phyloP scores from a whole-genome alignment of 768 basidiomycete species.

The Auricularia sp. region DNA sequence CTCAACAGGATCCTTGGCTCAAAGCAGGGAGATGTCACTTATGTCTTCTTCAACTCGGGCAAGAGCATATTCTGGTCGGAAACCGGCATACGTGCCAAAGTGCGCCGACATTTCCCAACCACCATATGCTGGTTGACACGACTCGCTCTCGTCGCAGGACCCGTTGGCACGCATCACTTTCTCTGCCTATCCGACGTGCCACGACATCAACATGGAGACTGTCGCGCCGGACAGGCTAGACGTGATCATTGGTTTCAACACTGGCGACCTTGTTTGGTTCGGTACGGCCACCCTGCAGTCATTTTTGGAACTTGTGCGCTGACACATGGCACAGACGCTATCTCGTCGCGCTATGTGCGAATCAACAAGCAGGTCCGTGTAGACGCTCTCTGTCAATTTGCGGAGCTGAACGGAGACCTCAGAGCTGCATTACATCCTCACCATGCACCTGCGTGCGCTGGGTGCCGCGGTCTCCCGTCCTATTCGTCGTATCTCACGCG shows the following conservation, averaged over 20 bases:
- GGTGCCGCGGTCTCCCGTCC: constrained; percentile 70
- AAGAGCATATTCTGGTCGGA: constrained; percentile 85
- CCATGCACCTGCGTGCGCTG: constrained; percentile 85
- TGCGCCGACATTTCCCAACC: constrained; percentile 22
- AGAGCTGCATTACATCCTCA: constrained; percentile 73
- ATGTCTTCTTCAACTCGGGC: constrained; percentile 78
- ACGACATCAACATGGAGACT: constrained; percentile 75
- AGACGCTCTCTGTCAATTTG: constrained; percentile 1
- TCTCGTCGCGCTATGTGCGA: constrained; percentile 72
- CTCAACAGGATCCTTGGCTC: constrained; percentile 58
- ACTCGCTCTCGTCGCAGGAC: constrained; percentile 42
- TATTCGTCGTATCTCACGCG: constrained; percentile 80
- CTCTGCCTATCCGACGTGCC: constrained; percentile 80
- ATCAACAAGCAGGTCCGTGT: constrained; percentile 66
- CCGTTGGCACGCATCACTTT: constrained; percentile 79
- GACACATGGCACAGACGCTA: constrained; percentile 46
- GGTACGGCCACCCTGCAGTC: constrained; percentile 38
- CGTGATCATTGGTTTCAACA: constrained; percentile 82
- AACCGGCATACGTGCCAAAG: constrained; percentile 76
- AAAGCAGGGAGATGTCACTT: constrained; percentile 77
- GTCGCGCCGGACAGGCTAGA: constrained; percentile 73
- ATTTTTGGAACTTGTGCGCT: background rate
- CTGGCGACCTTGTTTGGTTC: constrained; percentile 95
- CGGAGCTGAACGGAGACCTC: background rate
- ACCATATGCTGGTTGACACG: background rate